A percentile compares a stretch with the other conserved stretches of the same genome.
Conservation (phyloP, 1,139 yeast genomes). For the Debaryomyces subglobosus region DNA sequence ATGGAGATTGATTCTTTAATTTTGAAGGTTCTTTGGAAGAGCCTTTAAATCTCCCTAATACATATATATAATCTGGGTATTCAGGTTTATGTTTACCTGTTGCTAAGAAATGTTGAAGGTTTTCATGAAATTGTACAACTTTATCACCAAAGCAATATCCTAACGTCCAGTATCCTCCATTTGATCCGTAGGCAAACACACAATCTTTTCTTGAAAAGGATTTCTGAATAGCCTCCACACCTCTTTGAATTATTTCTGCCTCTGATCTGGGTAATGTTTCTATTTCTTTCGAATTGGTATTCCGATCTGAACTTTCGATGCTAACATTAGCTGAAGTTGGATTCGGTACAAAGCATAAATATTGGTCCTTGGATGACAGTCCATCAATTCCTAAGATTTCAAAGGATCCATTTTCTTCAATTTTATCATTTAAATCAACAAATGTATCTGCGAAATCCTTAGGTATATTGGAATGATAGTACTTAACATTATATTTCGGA, state of each 20-base stretch:
- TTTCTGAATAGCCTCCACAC: slow-evolving; percentile 21
- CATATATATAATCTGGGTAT: slow-evolving; percentile 42
- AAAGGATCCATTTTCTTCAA: slow-evolving; percentile 20
- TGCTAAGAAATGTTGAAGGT: slow-evolving; percentile 25
- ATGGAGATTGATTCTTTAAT: slow-evolving; percentile 29
- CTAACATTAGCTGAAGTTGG: neutral
- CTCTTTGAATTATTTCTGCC: slow-evolving; percentile 16
- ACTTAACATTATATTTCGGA: slow-evolving; percentile 22
- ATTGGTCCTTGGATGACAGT: slow-evolving; percentile 13
- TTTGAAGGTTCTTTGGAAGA: slow-evolving; percentile 20
- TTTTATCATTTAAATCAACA: slow-evolving; percentile 12
- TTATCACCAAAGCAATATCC: slow-evolving; percentile 58
- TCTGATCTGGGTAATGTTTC: neutral
- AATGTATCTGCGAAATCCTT: slow-evolving; percentile 14
- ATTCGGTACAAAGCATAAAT: slow-evolving; percentile 27
- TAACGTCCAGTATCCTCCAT: slow-evolving; percentile 66
- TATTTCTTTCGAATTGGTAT: neutral
- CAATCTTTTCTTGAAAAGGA: slow-evolving; percentile 31
- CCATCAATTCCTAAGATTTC: slow-evolving; percentile 22
- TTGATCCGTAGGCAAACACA: slow-evolving; percentile 36
- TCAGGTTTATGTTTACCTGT: slow-evolving; percentile 37
- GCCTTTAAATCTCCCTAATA: slow-evolving; percentile 47
- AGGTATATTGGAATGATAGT: slow-evolving; percentile 18
- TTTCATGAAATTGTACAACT: slow-evolving; percentile 60
- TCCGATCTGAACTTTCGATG: neutral